phyloP scores from a whole-genome alignment of 1,139 yeast species.

The Zygotorulaspora mrakii region DNA sequence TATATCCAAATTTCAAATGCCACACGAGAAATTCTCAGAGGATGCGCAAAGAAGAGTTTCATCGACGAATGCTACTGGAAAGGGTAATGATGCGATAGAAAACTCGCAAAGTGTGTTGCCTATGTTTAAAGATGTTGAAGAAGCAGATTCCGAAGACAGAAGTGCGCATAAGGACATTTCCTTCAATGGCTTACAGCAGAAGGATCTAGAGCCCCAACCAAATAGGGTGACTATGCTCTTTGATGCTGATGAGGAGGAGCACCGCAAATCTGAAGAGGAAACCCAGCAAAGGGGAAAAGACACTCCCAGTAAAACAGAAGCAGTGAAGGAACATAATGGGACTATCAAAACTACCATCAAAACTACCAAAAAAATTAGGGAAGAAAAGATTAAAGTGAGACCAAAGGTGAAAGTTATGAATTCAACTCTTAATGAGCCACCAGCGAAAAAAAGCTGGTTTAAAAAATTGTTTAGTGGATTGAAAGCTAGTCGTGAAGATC shows the following conservation, averaged over 20 bases:
- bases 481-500: constrained; percentile 9
- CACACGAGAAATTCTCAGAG: constrained; percentile 26
- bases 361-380: no score
- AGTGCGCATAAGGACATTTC: constrained; percentile 13
- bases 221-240: constrained; percentile 35
- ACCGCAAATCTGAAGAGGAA: neutral
- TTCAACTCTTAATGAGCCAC: constrained; percentile 1
- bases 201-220: constrained; percentile 8
- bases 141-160: constrained; percentile 20
- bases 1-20: constrained; percentile 32
- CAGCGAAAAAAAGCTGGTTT: constrained; percentile 25
- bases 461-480: constrained; percentile 25
- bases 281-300: neutral
- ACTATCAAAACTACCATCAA: no score
- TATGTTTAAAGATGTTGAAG: constrained; percentile 37
- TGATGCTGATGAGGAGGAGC: constrained; percentile 29
- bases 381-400: neutral
- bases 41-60: constrained; percentile 24
- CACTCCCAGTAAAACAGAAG: no score
- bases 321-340: no score
- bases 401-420: constrained; percentile 1
- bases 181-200: constrained; percentile 4
- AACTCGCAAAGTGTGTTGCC: constrained; percentile 28
- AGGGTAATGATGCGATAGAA: constrained; percentile 15
- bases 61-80: constrained; percentile 18